Conservation (phyloP, 148 eudicot genomes). For the Silene conica region DNA sequence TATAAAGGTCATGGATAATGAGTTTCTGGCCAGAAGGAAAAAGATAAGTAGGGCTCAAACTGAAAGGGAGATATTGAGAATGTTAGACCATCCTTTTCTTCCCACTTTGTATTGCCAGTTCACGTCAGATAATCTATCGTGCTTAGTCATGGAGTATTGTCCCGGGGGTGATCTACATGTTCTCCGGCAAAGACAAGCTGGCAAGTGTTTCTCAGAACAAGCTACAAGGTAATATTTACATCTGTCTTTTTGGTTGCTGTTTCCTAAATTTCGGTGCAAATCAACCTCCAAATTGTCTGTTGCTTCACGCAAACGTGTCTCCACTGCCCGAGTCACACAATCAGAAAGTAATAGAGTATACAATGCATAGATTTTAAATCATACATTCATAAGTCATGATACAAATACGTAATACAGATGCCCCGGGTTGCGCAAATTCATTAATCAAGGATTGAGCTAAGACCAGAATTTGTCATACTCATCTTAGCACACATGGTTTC, state of each 20-base stretch:
- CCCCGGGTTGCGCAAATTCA: too few species aligned
- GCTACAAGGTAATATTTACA: constrained; percentile 66
- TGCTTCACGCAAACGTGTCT: too few species aligned
- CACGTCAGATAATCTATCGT: constrained; percentile 83
- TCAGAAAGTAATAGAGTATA: too few species aligned
- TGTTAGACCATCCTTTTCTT: constrained; percentile 94
- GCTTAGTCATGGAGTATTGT: constrained; percentile 96
- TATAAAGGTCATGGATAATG: constrained; percentile 94
- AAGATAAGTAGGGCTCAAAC: constrained; percentile 87
- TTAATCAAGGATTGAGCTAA: too few species aligned
- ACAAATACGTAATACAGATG: too few species aligned
- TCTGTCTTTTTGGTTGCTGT: neutral
- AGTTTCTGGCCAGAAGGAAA: constrained; percentile 75
- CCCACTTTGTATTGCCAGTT: constrained; percentile 87
- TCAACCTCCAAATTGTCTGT: too few species aligned
- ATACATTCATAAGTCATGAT: too few species aligned
- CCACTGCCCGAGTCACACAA: too few species aligned
- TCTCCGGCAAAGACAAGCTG: constrained; percentile 83
- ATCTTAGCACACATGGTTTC: too few species aligned
- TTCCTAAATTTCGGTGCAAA: too few species aligned
- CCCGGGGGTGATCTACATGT: constrained; percentile 97
- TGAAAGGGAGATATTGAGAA: constrained; percentile 79
- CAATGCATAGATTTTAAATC: too few species aligned
- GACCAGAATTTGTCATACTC: too few species aligned
- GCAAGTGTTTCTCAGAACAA: constrained; percentile 79